phyloP scores from a whole-genome alignment of 2,329 filamentous ascomycete species.

The Cladophialophora chaetospira region DNA sequence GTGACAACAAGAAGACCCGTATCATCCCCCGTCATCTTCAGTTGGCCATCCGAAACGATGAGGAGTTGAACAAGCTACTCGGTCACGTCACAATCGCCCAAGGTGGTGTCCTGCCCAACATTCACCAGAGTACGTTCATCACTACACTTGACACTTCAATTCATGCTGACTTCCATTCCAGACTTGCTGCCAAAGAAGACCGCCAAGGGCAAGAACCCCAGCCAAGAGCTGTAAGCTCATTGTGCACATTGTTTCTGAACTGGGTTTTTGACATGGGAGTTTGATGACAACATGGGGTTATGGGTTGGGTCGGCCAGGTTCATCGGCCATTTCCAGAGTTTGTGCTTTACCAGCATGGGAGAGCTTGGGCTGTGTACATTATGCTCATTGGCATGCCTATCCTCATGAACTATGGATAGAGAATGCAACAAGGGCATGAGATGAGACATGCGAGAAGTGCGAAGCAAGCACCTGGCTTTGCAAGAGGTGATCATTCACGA shows the following conservation, averaged over 20 bases:
- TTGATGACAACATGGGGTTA: constrained; percentile 72
- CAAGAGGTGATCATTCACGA: constrained; percentile 33
- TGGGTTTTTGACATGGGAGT: constrained; percentile 67
- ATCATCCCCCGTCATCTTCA: constrained; percentile 99
- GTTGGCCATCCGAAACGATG: constrained; percentile 98
- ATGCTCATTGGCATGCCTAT: constrained; percentile 52
- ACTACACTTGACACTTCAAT: constrained; percentile 30
- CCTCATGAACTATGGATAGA: constrained; percentile 37
- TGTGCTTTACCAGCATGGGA: constrained; percentile 33
- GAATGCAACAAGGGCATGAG: constrained; percentile 29
- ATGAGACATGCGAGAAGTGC: constrained; percentile 42
- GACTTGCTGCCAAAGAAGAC: constrained; percentile 99
- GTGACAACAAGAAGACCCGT: constrained; percentile 99
- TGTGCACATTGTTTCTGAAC: constrained; percentile 58
- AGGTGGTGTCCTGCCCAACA: constrained; percentile 95
- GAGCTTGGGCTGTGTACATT: constrained; percentile 64
- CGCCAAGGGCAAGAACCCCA: constrained; percentile 87
- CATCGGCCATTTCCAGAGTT: constrained; percentile 51
- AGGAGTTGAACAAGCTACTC: constrained; percentile 98
- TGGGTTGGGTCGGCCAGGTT: constrained; percentile 61
- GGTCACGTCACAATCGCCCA: constrained; percentile 96
- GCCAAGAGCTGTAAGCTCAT: constrained; percentile 84
- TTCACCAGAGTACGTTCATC: constrained; percentile 80
- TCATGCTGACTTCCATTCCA: constrained; percentile 52
- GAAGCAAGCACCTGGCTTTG: constrained; percentile 33